A percentile compares a stretch with the other conserved stretches of the same genome.
Evolutionary conservation across 23 red algal species (phyloP).

Genomic region (Gracilaria domingensis): DNA sequence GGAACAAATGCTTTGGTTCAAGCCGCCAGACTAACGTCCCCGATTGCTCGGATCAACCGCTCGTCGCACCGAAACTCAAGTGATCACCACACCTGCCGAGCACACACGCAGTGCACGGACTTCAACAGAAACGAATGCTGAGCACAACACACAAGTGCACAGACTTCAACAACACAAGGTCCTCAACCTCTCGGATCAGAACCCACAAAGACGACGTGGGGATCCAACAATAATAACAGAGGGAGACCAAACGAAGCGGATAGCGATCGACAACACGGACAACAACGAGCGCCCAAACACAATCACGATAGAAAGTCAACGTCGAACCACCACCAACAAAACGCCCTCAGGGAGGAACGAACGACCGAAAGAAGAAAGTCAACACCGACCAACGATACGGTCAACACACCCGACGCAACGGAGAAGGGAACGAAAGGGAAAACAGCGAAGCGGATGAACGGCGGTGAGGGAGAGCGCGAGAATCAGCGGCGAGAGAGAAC

Average conservation of each 20-base stretch:
- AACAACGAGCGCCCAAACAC: not conserved
- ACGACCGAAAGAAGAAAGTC: not conserved
- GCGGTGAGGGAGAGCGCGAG: not conserved
- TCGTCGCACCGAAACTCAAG: no score
- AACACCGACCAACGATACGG: not conserved
- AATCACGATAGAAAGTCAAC: no score
- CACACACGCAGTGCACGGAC: no score
- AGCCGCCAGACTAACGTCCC: not conserved
- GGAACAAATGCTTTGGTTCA: not conserved
- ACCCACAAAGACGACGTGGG: constrained; percentile 6
- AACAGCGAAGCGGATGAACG: not conserved
- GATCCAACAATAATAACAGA: not conserved
- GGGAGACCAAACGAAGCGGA: not conserved
- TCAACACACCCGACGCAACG: not conserved
- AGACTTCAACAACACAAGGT: not conserved
- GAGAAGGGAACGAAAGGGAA: not conserved
- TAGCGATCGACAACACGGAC: not conserved
- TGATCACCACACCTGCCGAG: no score
- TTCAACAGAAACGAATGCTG: not conserved
- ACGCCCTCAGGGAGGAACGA: no score
- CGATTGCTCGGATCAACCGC: no score
- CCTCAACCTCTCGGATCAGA: not conserved
- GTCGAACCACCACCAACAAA: no score
- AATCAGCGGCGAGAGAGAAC: not conserved
- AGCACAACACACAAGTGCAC: not conserved